Evolutionary conservation across 768 basidiomycete species (phyloP).

Genomic region (Phlebiopsis flavidoalba): DNA sequence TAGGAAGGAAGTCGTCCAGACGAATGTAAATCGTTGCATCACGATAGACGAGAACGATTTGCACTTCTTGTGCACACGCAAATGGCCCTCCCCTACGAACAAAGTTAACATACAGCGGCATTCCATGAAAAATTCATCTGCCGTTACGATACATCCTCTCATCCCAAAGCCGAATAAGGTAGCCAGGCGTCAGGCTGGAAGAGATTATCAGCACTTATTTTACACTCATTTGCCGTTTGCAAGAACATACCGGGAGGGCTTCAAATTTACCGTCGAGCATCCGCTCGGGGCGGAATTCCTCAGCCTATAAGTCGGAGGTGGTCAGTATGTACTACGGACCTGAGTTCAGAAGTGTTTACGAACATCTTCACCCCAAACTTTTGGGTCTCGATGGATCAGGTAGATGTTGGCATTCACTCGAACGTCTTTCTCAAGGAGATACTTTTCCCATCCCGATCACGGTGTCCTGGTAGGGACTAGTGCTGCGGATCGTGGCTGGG

Average conservation of each 20-base stretch:
- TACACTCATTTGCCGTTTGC: neutral
- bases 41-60: slow-evolving; percentile 35
- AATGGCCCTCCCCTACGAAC: slow-evolving; percentile 37
- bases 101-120: too few species aligned
- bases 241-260: slow-evolving; percentile 31
- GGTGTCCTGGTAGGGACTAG: slow-evolving; percentile 32
- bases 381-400: slow-evolving; percentile 34
- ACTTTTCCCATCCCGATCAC: slow-evolving; percentile 35
- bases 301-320: slow-evolving; percentile 16
- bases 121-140: too few species aligned
- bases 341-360: too few species aligned
- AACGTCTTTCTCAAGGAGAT: slow-evolving; percentile 29
- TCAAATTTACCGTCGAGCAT: slow-evolving; percentile 47
- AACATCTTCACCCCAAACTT: too few species aligned
- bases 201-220: neutral
- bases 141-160: slow-evolving; percentile 23
- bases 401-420: slow-evolving; percentile 24
- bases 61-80: slow-evolving; percentile 45
- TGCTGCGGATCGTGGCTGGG: slow-evolving; percentile 31
- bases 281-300: slow-evolving; percentile 40
- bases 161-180: slow-evolving; percentile 30
- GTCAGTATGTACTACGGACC: neutral
- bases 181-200: slow-evolving; percentile 38
- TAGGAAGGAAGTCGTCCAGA: slow-evolving; percentile 39
- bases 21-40: slow-evolving; percentile 42